Evolutionary conservation across 129 eudicot species (phyloP).

Genomic region (Tagetes patula): DNA sequence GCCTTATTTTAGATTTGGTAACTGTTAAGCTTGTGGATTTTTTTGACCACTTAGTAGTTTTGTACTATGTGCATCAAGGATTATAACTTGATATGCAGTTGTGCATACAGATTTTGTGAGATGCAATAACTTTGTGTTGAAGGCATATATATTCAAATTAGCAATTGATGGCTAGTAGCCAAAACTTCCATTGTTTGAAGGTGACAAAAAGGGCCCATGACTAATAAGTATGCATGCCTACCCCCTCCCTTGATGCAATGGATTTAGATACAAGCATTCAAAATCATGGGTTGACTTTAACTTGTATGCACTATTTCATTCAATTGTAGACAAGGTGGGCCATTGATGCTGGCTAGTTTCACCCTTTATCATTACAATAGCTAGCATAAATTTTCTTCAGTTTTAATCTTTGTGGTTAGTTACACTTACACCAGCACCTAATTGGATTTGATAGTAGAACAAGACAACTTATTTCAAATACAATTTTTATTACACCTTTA

Average conservation of each 20-base stretch:
- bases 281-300: constrained; percentile 32
- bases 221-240: constrained; percentile 25
- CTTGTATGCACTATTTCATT: not conserved
- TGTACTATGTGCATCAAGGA: constrained; percentile 25
- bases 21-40: constrained; percentile 10
- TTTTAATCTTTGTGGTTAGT: not conserved
- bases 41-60: constrained; percentile 3
- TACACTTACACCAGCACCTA: not conserved
- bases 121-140: constrained; percentile 2
- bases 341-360: not conserved
- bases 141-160: constrained; percentile 8
- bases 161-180: constrained; percentile 27
- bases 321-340: constrained; percentile 1
- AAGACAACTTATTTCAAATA: no score
- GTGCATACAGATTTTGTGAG: constrained; percentile 20
- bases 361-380: not conserved
- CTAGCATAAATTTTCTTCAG: not conserved
- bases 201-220: constrained; percentile 28
- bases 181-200: constrained; percentile 13
- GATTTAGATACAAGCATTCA: constrained; percentile 20
- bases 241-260: constrained; percentile 24
- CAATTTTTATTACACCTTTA: constrained; percentile 2
- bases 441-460: no score
- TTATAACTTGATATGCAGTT: constrained; percentile 20
- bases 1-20: constrained; percentile 13